Conservation (phyloP, 2,329 filamentous ascomycete species). For the Zasmidium citrigriseum region DNA sequence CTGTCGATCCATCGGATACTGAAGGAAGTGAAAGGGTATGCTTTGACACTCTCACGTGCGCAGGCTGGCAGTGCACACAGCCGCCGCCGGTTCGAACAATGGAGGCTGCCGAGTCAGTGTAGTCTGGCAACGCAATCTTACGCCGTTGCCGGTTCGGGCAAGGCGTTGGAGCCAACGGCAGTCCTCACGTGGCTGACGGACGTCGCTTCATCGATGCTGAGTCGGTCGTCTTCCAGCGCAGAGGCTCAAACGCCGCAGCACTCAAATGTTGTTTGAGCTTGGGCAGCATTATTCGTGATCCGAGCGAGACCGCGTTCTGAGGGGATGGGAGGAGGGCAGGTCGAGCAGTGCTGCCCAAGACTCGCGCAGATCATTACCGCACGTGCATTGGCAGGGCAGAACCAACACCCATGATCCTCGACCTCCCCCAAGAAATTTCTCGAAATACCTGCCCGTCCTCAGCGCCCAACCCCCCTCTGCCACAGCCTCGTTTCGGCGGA, state of each 20-base stretch:
- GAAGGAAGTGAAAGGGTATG: background rate
- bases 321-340: background rate
- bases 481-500: conserved; percentile 10
- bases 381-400: conserved; percentile 18
- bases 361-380: conserved; percentile 24
- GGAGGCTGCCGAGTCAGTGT: conserved; percentile 17
- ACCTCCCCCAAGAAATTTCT: conserved; percentile 22
- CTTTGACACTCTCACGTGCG: background rate
- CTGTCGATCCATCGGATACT: background rate
- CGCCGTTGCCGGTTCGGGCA: conserved; percentile 1
- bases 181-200: conserved; percentile 11
- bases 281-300: conserved; percentile 17
- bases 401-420: conserved; percentile 21
- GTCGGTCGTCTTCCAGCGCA: conserved; percentile 1
- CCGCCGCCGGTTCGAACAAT: background rate
- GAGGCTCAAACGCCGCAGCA: conserved; percentile 3
- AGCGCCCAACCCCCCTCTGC: conserved; percentile 7
- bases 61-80: background rate
- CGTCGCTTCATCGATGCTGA: conserved; percentile 3
- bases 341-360: conserved; percentile 19
- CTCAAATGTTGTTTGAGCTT: conserved; percentile 4
- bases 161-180: background rate
- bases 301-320: conserved; percentile 7
- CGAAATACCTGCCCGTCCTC: conserved; percentile 18
- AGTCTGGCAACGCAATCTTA: conserved; percentile 15